Conservation (phyloP, 139 green algal genomes). For the Micractinium conductrix region DNA sequence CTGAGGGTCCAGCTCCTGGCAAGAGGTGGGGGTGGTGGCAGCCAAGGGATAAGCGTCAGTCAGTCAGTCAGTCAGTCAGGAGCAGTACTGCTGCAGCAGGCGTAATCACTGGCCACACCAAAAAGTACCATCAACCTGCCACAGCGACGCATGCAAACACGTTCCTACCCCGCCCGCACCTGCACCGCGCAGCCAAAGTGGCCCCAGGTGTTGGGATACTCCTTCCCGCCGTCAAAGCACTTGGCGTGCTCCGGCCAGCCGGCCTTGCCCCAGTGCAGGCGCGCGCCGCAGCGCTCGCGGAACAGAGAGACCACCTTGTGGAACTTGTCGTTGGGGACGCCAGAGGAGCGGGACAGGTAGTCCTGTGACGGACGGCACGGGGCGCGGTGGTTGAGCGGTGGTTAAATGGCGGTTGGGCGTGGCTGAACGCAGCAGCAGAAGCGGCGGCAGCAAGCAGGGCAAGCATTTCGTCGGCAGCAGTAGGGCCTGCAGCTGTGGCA, state of each 20-base stretch:
- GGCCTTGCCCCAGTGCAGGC: conserved; percentile 85
- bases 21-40: background rate
- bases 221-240: conserved; percentile 62
- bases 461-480: too few relatives aligned
- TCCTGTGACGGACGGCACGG: too few relatives aligned
- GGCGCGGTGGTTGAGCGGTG: background rate
- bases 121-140: background rate
- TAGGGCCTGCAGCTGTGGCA: too few relatives aligned
- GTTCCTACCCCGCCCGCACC: too few relatives aligned
- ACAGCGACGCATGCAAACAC: too few relatives aligned
- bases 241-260: conserved; percentile 56
- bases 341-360: conserved; percentile 60
- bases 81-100: too few relatives aligned
- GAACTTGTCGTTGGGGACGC: conserved; percentile 33
- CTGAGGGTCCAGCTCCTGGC: conserved; percentile 68
- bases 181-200: conserved; percentile 77
- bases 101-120: background rate
- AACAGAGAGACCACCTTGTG: conserved; percentile 50
- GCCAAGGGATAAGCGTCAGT: too few relatives aligned
- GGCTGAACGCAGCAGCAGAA: background rate
- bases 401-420: background rate
- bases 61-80: too few relatives aligned
- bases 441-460: background rate
- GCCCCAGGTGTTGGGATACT: conserved; percentile 79
- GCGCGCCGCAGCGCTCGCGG: conserved; percentile 58